Conservation (phyloP, 345 rosid species). For the Brassica rapa region DNA sequence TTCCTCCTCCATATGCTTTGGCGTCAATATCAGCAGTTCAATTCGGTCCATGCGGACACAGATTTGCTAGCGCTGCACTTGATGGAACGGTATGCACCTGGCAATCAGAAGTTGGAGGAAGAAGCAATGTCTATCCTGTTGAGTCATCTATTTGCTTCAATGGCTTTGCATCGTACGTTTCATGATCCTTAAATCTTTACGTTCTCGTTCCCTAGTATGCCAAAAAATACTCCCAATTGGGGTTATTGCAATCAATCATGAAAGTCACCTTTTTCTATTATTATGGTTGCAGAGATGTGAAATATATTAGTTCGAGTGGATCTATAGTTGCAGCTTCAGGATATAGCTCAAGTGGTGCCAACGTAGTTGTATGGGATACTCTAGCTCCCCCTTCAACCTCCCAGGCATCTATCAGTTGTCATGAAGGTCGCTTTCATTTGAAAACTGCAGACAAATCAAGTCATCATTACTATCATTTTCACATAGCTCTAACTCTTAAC, state of each 20-base stretch:
- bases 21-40: constrained; percentile 83
- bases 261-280: constrained; percentile 6
- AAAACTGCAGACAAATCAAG: background rate
- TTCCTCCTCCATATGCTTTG: constrained; percentile 87
- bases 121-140: constrained; percentile 75
- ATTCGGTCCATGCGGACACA: constrained; percentile 83
- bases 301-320: constrained; percentile 87
- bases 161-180: constrained; percentile 75
- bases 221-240: constrained; percentile 8
- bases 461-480: background rate
- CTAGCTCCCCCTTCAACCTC: constrained; percentile 90
- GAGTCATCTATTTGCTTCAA: constrained; percentile 93
- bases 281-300: constrained; percentile 68
- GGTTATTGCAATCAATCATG: background rate
- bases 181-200: constrained; percentile 23
- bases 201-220: background rate
- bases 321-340: constrained; percentile 87
- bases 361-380: constrained; percentile 94
- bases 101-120: constrained; percentile 94
- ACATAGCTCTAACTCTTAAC: constrained; percentile 4
- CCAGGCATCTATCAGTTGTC: constrained; percentile 77
- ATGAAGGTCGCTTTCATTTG: constrained; percentile 63
- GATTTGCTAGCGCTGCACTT: constrained; percentile 82
- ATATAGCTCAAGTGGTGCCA: constrained; percentile 72
- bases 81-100: constrained; percentile 95